A percentile compares a stretch with the other conserved stretches of the same genome.
These are phyloP conservation scores for Aspergillus nidulans DNA, from an alignment of 495 filamentous ascomycete genomes.

Conservation along the genomic window DNA sequence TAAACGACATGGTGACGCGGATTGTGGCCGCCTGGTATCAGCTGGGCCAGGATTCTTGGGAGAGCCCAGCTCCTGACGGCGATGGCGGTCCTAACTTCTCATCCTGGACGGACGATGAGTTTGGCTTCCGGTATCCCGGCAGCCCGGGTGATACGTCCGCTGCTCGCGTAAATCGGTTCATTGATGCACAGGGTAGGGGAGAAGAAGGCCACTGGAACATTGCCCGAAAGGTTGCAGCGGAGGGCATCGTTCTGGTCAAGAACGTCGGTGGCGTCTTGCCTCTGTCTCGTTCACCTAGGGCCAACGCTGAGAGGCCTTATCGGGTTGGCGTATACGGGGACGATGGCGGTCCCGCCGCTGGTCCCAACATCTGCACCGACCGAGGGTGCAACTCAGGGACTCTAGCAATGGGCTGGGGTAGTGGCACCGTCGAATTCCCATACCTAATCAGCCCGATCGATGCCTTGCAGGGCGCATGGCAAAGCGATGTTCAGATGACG, in stretches of 20 bases:
- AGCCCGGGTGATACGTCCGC: constrained; percentile 50
- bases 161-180: constrained; percentile 70
- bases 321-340: constrained; percentile 79
- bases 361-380: constrained; percentile 73
- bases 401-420: constrained; percentile 83
- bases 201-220: constrained; percentile 63
- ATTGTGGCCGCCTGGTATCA: constrained; percentile 94
- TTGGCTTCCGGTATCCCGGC: constrained; percentile 61
- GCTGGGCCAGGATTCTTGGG: constrained; percentile 72
- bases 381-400: constrained; percentile 80
- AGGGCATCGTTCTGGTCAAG: constrained; percentile 84
- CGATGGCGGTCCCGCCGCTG: constrained; percentile 65
- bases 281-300: constrained; percentile 51
- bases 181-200: constrained; percentile 62
- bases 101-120: constrained; percentile 73
- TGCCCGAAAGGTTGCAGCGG: constrained; percentile 69
- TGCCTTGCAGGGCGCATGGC: constrained; percentile 59
- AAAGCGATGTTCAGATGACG: constrained; percentile 53
- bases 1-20: constrained; percentile 92
- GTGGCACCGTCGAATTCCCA: constrained; percentile 81
- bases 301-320: constrained; percentile 36
- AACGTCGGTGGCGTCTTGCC: constrained; percentile 64
- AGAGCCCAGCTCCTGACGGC: constrained; percentile 49
- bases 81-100: constrained; percentile 84
- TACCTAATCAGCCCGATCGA: constrained; percentile 70